These are phyloP conservation scores for Albizia julibrissin DNA, from an alignment of 306 rosid species.

Conservation along the genomic window DNA sequence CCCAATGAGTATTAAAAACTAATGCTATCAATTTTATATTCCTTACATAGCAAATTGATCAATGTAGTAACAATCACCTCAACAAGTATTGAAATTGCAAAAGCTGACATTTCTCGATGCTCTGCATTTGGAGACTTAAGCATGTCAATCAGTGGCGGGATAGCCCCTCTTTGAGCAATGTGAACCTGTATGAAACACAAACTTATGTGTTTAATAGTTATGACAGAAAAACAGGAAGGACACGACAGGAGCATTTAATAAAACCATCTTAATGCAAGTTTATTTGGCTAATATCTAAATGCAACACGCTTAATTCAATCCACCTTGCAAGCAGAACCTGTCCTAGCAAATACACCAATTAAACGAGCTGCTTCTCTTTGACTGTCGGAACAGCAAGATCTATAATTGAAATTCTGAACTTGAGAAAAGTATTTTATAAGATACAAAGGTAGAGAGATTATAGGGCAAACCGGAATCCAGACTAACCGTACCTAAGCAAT, in stretches of 20 bases:
- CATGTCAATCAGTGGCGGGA: too few relatives aligned
- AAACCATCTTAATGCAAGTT: neutral
- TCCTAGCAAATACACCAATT: constrained; percentile 69
- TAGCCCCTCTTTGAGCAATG: too few relatives aligned
- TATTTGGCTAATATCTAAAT: too few relatives aligned
- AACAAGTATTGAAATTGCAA: too few relatives aligned
- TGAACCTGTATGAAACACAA: neutral
- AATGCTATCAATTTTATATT: constrained; percentile 13
- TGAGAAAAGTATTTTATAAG: neutral
- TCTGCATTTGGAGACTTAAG: too few relatives aligned
- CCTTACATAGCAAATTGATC: neutral
- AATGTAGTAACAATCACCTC: neutral
- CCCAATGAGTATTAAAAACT: constrained; percentile 12
- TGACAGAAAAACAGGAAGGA: neutral
- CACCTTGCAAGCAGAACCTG: constrained; percentile 74
- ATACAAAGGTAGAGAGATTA: neutral
- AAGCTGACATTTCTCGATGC: too few relatives aligned
- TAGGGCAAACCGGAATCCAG: too few relatives aligned
- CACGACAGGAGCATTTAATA: neutral
- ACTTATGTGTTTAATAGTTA: constrained; percentile 25
- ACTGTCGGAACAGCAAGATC: constrained; percentile 58
- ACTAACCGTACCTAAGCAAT: too few relatives aligned
- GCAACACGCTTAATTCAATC: neutral
- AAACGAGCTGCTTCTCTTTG: constrained; percentile 66
- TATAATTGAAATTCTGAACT: constrained; percentile 25